Percentiles rank a stretch among this genome's conserved stretches.
phyloP scores from a whole-genome alignment of 176 grass and related monocot species.

The Oryza australiensis region DNA sequence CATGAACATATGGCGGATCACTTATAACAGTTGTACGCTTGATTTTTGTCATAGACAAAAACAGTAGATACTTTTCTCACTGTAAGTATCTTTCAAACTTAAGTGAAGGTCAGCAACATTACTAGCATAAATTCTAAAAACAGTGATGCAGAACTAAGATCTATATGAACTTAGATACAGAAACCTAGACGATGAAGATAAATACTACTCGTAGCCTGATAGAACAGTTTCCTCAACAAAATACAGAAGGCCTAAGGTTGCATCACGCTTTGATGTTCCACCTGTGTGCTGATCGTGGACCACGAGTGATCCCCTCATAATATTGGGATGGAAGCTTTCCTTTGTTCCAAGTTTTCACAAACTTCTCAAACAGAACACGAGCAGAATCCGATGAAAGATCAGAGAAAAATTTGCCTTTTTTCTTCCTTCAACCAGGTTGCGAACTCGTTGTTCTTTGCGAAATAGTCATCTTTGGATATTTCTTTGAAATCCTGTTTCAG shows the following conservation, averaged over 20 bases:
- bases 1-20: background rate
- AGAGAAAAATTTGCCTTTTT: constrained; percentile 80
- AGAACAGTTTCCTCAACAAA: constrained; percentile 10
- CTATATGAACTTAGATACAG: constrained; percentile 29
- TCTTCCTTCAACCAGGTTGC: constrained; percentile 89
- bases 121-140: constrained; percentile 19
- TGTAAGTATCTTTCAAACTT: constrained; percentile 4
- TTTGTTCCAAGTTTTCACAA: constrained; percentile 87
- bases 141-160: background rate
- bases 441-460: constrained; percentile 92
- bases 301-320: constrained; percentile 70
- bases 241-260: constrained; percentile 1
- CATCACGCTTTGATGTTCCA: constrained; percentile 82
- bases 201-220: background rate
- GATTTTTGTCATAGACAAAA: background rate
- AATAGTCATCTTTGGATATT: constrained; percentile 94
- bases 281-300: constrained; percentile 75
- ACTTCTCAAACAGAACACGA: constrained; percentile 68
- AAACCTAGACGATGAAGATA: background rate
- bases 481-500: constrained; percentile 65
- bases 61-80: background rate
- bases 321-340: constrained; percentile 63
- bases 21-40: background rate
- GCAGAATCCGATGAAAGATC: constrained; percentile 82
- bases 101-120: background rate